Base-by-base conservation (phyloP, 2,329 filamentous ascomycete species). In the Nemania sp. region DNA sequence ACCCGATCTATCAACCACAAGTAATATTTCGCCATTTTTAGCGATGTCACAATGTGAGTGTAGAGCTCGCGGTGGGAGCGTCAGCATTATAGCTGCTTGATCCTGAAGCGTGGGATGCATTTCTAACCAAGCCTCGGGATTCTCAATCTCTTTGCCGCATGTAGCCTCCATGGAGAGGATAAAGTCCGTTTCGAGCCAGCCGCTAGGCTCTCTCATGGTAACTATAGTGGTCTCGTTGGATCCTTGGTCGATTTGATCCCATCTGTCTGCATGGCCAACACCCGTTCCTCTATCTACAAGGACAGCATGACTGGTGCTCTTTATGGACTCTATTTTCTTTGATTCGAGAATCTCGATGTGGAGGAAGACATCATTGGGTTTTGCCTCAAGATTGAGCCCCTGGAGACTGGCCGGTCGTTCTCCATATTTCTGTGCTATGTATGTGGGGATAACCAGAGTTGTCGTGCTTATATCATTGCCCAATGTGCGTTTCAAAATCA, bases 1-100 rank as follows among this genome's bases (percentile, higher is more conserved):
- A 63, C 65, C 68, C 61, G 66, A 73, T 67, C 65, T 70, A 48
- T 66, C 68, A 40, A 36, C 52, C 14, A 60, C 37, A 30, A 62
- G 57, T 14, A 62, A 8, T 6, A 62, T 45, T 33, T 62, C 60
- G 26, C 60, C 54, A 22, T 20, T 24, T 31, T 42, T 37, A 3
- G 33, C 14, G 20, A 30, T 36, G 26, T 26, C 31, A 36, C 39
- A 26, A n/a, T 54, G 23, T 39, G 28, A 17, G 4, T 50, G 40
- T 26, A 63, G 33, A 11, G 58, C 56, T 3, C 39, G 44, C 14
- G 61, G 49, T 9, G 66, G 64, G 5, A 68, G 39, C 2, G 61
- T 64, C 22, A 68, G 19, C 65, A 68, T 66, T 28, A 68, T 41
- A 12, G 64, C 61, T 17, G 57, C 56, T 23, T 68, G 66, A 19